These are phyloP conservation scores for Leccinum fuscescens DNA, from an alignment of 1,284 basidiomycete species.

Conservation along the genomic window DNA sequence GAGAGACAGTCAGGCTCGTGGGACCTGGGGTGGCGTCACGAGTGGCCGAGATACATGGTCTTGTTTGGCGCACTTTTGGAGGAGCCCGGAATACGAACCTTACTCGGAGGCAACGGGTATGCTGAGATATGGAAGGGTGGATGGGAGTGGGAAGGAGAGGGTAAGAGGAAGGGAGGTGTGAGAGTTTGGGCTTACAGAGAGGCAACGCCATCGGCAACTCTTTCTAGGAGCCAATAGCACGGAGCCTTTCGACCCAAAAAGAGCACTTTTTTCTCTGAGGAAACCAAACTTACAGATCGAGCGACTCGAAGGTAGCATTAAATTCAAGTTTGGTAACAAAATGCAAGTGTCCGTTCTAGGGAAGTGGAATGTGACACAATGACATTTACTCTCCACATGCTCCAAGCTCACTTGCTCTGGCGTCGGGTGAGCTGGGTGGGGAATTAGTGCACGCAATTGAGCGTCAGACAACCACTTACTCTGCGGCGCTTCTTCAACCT, in stretches of 20 bases:
- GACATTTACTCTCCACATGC: not conserved
- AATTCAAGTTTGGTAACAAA: slow-evolving; percentile 1
- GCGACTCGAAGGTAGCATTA: not conserved
- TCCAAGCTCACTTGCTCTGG: slow-evolving; percentile 30
- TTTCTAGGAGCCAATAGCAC: not conserved
- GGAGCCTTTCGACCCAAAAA: not conserved
- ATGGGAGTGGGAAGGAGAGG: slow-evolving; percentile 83
- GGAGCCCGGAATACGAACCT: slow-evolving; percentile 44
- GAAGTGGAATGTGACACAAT: not conserved
- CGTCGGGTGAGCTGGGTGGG: slow-evolving; percentile 29
- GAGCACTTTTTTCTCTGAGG: not conserved
- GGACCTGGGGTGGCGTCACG: slow-evolving; percentile 55
- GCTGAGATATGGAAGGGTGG: slow-evolving; percentile 61
- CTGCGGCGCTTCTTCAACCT: slow-evolving; percentile 48
- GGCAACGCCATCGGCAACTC: not conserved
- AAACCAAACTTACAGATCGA: not conserved
- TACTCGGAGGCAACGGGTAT: slow-evolving; percentile 66
- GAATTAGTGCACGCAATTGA: slow-evolving; percentile 12
- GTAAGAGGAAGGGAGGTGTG: slow-evolving; percentile 73
- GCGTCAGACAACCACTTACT: slow-evolving; percentile 26
- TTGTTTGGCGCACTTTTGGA: slow-evolving; percentile 75
- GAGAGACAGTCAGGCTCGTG: slow-evolving; percentile 27
- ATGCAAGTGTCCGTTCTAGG: slow-evolving; percentile 9
- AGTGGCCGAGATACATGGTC: slow-evolving; percentile 80
- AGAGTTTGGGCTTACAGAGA: slow-evolving; percentile 53